phyloP scores from a whole-genome alignment of 2,329 filamentous ascomycete species.

The Endocalyx cinctus region DNA sequence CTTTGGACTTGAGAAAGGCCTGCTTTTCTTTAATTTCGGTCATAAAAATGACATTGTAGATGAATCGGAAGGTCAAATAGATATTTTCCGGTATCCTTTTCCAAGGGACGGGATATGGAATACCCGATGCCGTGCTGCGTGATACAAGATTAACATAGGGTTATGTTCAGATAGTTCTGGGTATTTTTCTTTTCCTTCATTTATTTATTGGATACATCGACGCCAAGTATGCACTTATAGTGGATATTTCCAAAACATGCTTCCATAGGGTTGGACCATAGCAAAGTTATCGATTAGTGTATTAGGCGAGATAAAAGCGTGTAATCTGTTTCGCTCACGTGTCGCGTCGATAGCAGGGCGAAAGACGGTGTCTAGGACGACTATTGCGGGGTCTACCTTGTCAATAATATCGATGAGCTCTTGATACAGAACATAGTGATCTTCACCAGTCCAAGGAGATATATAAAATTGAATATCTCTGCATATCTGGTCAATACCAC shows the following conservation, averaged over 20 bases:
- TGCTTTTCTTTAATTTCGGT: conserved; percentile 7
- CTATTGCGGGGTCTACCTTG: conserved; percentile 13
- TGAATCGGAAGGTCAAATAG: conserved; percentile 11
- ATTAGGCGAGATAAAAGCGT: conserved; percentile 14
- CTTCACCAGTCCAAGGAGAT: conserved; percentile 13
- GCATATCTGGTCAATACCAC: conserved; percentile 2
- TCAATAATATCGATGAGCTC: conserved; percentile 7
- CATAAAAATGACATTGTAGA: conserved; percentile 9
- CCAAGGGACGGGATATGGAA: conserved; percentile 18
- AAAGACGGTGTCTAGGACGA: conserved; percentile 13
- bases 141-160: conserved; percentile 1
- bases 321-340: conserved; percentile 10
- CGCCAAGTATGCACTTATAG: conserved; percentile 7
- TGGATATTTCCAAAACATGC: conserved; percentile 17
- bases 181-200: neutral
- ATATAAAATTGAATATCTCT: conserved; percentile 6
- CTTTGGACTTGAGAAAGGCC: conserved; percentile 10
- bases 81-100: conserved; percentile 16
- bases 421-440: conserved; percentile 11
- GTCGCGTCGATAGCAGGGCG: conserved; percentile 15
- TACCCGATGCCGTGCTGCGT: conserved; percentile 12
- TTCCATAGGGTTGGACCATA: conserved; percentile 8
- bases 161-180: no score
- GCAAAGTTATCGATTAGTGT: conserved; percentile 11
- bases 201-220: neutral